Evolutionary conservation across 805 yeast species (phyloP).

Genomic region (Lipomyces spencermartinsiae): DNA sequence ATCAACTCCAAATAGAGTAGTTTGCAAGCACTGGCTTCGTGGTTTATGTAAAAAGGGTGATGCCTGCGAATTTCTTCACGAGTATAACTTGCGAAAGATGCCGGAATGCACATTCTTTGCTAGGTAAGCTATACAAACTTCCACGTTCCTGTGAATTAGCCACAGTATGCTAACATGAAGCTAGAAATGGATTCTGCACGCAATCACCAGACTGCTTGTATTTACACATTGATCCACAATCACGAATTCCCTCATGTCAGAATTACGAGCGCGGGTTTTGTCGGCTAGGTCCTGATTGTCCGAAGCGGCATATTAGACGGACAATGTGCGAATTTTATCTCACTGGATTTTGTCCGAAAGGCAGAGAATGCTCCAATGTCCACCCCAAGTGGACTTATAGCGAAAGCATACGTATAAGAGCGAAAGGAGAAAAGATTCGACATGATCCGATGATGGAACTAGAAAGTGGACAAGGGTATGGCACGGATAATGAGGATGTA

Average conservation of each 20-base stretch:
- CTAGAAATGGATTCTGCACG: conserved; percentile 58
- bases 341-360: conserved; percentile 93
- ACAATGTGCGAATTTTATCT: conserved; percentile 78
- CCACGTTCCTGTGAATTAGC: conserved; percentile 5
- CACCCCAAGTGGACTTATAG: conserved; percentile 71
- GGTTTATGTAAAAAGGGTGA: conserved; percentile 97
- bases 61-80: conserved; percentile 95
- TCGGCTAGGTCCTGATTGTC: conserved; percentile 86
- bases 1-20: conserved; percentile 74
- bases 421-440: conserved; percentile 16
- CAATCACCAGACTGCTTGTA: conserved; percentile 94
- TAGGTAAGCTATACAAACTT: conserved; percentile 54
- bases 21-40: conserved; percentile 97
- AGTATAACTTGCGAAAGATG: conserved; percentile 90
- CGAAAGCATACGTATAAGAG: conserved; percentile 26
- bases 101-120: conserved; percentile 93
- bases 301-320: conserved; percentile 77
- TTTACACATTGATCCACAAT: conserved; percentile 86
- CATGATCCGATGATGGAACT: conserved; percentile 3
- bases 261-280: conserved; percentile 90
- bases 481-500: conserved; percentile 25
- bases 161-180: conserved; percentile 13
- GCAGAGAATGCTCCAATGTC: conserved; percentile 73
- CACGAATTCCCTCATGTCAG: conserved; percentile 85
- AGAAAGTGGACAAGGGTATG: background rate